Evolutionary conservation across 2,329 filamentous ascomycete genomes (phyloP), one percentile per base, ranked within the genome.

Genomic region (Ceratocystis albifundus): DNA sequence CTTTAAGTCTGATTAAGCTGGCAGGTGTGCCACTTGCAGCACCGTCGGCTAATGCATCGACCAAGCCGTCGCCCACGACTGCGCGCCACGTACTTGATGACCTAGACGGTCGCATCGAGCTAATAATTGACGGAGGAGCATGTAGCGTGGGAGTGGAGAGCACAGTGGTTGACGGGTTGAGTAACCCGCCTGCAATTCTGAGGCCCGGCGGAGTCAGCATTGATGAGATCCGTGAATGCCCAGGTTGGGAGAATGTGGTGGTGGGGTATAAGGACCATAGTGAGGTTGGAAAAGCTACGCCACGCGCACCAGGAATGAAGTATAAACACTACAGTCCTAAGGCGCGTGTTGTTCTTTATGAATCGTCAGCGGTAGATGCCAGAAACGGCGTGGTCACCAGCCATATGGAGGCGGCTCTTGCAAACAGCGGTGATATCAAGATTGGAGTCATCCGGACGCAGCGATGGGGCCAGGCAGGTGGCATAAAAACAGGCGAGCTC

Each of bases 301-400:
- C 94, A 0, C 82, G 90, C 66, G 94, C 94, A 0, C 94, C 94
- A 0, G 94, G 94, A 0, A 99, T 99, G 94, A 99, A 99, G 76
- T 99, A 99, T 74, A 90, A 94, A 73, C 94, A 99, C 74, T 99
- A 99, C 73, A 96, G 92, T 55, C 94, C 94, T 0, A 89, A 87
- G 74, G 95, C 94, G 0, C 85, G 82, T 59, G 92, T 99, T 1
- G 78, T 96, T 15, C 79, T 97, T 1, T 96, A 91, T 73, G 90
- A 96, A 74, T 76, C 82, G 30, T 75, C 72, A 46, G 77, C 73
- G 74, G 69, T 68, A 12, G 70, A 69, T 10, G 74, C 76, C 25
- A 69, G 70, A 55, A 72, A 72, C 8, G 78, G 78, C 6, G 72
- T 80, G 45, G 69, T 73, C 12, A 20, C 69, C 4, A 72, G 72